phyloP scores from a whole-genome alignment of 257 asterid genomes.

The Solanum piurae region DNA sequence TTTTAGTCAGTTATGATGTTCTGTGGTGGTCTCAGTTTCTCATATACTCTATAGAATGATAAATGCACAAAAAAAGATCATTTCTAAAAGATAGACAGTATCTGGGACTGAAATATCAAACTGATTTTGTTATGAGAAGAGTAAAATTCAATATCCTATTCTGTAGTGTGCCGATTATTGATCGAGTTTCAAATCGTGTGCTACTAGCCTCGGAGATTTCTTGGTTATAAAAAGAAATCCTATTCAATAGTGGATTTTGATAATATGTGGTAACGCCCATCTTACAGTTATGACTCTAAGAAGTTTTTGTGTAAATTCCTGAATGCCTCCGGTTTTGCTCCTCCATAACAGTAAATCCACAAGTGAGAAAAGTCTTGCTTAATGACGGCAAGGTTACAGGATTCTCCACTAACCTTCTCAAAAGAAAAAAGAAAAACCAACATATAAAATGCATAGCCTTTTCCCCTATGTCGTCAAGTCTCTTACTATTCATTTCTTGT shows the following conservation, averaged over 20 bases:
- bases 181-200: not conserved
- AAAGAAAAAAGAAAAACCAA: not conserved
- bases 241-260: not conserved
- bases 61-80: not conserved
- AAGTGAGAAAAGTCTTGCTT: not conserved
- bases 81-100: not conserved
- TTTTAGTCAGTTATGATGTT: not conserved
- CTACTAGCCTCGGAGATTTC: not conserved
- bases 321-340: not conserved
- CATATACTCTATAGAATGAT: not conserved
- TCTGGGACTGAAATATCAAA: not conserved
- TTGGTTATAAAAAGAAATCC: not conserved
- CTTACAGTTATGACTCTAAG: not conserved
- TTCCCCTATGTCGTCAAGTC: not conserved
- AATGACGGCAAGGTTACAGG: not conserved
- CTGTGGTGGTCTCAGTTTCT: not conserved
- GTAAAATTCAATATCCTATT: not conserved
- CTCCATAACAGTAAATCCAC: not conserved
- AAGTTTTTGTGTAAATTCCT: not conserved
- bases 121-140: not conserved
- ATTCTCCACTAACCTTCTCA: not conserved
- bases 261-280: not conserved
- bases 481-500: not conserved
- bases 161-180: not conserved
- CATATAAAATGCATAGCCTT: not conserved